A percentile compares a stretch with the other conserved stretches of the same genome.
Conservation (phyloP, 345 rosid genomes). For the Moricandia arvensis region DNA sequence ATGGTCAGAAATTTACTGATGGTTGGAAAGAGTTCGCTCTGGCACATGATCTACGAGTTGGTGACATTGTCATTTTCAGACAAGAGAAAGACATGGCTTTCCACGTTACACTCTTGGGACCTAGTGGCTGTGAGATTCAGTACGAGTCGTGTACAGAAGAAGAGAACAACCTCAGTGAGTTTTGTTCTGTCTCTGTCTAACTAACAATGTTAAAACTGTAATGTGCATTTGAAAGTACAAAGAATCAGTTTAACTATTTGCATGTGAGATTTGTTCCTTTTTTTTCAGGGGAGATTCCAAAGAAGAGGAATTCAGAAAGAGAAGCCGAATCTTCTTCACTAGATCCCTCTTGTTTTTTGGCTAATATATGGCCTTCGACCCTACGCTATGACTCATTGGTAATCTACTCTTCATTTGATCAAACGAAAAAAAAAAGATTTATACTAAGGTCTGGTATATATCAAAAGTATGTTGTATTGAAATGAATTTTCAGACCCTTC, state of each 20-base stretch:
- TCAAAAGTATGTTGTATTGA: neutral
- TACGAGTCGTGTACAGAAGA: neutral
- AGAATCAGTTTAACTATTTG: neutral
- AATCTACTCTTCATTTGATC: neutral
- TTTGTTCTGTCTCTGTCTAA: constrained; percentile 1
- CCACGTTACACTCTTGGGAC: constrained; percentile 18
- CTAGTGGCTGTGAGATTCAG: constrained; percentile 18
- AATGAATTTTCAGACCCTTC: neutral
- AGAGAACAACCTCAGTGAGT: constrained; percentile 5
- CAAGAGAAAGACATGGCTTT: constrained; percentile 16
- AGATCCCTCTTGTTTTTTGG: neutral
- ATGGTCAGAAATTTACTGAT: constrained; percentile 15
- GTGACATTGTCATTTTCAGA: constrained; percentile 19
- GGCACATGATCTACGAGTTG: constrained; percentile 18
- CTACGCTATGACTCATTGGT: neutral
- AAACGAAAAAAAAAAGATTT: neutral
- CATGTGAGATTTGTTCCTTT: neutral
- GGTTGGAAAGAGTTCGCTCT: constrained; percentile 28
- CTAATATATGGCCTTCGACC: neutral
- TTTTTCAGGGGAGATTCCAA: neutral
- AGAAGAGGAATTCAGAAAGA: neutral
- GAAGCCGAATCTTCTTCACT: neutral
- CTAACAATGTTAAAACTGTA: neutral
- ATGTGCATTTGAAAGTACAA: neutral
- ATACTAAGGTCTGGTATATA: neutral